These are phyloP conservation scores for Raphanus hybrid DNA, from an alignment of 441 rosid genomes.

Conservation along the genomic window DNA sequence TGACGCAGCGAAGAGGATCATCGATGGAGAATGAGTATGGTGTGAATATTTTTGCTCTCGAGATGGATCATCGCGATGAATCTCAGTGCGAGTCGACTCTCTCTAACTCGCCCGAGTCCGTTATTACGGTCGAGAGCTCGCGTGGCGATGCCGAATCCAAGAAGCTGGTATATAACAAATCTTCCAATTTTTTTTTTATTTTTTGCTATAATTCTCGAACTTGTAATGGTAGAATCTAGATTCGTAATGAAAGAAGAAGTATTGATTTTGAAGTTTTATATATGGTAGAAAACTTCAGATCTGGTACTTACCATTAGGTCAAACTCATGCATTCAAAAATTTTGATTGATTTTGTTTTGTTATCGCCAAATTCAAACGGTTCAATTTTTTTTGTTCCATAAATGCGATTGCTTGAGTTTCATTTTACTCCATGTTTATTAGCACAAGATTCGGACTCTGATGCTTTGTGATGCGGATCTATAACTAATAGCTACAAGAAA, in stretches of 20 bases:
- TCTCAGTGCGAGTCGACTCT: conserved; percentile 45
- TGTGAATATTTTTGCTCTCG: conserved; percentile 32
- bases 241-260: too few relatives aligned
- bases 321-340: too few relatives aligned
- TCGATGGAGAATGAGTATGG: conserved; percentile 35
- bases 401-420: not conserved
- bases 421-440: too few relatives aligned
- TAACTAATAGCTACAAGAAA: too few relatives aligned
- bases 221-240: too few relatives aligned
- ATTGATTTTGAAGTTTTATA: not conserved
- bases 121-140: conserved; percentile 45
- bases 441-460: not conserved
- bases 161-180: conserved; percentile 39
- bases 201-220: not conserved
- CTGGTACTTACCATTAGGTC: not conserved
- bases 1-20: not conserved
- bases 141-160: conserved; percentile 27
- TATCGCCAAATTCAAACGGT: not conserved
- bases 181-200: not conserved
- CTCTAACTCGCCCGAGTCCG: conserved; percentile 53
- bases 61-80: conserved; percentile 44
- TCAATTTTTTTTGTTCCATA: not conserved
- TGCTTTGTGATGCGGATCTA: too few relatives aligned
- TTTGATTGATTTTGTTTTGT: too few relatives aligned
- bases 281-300: conserved; percentile 28